Percentiles rank a stretch among this genome's conserved stretches.
Conservation (phyloP, 495 filamentous ascomycete species). For the Hypoxylon perforatum region DNA sequence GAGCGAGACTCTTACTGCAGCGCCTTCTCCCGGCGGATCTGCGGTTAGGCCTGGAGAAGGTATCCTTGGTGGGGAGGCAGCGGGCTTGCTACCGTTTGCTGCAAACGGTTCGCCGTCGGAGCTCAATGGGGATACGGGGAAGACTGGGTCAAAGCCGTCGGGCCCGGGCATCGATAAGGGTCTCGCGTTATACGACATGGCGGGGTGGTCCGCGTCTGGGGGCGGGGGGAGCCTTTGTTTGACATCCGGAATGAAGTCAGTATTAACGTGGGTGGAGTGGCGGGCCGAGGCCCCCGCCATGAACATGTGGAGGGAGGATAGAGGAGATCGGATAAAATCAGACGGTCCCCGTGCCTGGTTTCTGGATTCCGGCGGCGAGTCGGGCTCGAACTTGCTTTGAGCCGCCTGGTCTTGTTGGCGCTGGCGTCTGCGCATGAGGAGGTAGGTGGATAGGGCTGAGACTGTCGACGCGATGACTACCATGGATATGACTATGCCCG, state of each 20-base stretch:
- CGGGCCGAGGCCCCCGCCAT: background rate
- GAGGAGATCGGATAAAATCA: background rate
- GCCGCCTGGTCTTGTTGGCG: constrained; percentile 4
- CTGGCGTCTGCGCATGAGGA: constrained; percentile 36
- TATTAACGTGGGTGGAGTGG: constrained; percentile 1
- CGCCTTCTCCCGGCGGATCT: background rate
- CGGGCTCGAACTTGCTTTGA: constrained; percentile 3
- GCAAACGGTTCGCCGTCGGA: background rate
- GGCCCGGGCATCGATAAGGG: constrained; percentile 23
- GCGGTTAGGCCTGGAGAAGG: background rate
- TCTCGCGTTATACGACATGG: constrained; percentile 16
- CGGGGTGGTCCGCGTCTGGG: constrained; percentile 17
- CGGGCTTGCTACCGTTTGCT: background rate
- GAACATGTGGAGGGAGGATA: constrained; percentile 13
- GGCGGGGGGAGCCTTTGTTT: constrained; percentile 10
- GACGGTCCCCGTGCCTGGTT: background rate
- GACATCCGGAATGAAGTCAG: constrained; percentile 1
- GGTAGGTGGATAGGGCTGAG: constrained; percentile 31
- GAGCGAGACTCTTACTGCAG: background rate
- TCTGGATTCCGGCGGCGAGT: constrained; percentile 6
- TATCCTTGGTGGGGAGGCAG: background rate
- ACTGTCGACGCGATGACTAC: constrained; percentile 29
- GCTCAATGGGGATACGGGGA: constrained; percentile 28
- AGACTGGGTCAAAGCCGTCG: constrained; percentile 16
- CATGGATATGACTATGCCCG: constrained; percentile 37